Conservation (phyloP, 441 rosid genomes). For the Gossypium laxum region DNA sequence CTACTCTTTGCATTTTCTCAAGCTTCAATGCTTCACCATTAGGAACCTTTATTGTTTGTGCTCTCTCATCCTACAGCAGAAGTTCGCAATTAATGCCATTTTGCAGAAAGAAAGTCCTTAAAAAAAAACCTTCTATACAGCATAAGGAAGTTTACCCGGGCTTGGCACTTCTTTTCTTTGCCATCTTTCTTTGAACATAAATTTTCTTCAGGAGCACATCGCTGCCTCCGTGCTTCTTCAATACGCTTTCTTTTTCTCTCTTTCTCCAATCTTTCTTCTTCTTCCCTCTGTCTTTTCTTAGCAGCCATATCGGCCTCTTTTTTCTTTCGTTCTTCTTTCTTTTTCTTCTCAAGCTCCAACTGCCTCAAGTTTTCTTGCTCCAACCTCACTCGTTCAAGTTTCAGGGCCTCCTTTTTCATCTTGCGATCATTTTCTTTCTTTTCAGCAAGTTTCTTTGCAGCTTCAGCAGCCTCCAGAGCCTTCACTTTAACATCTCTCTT, state of each 20-base stretch:
- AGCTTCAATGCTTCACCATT: constrained; percentile 24
- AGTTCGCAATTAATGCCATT: constrained; percentile 13
- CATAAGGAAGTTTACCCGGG: constrained; percentile 30
- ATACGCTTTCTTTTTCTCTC: constrained; percentile 59
- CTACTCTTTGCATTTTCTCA: constrained; percentile 24
- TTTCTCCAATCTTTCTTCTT: constrained; percentile 53
- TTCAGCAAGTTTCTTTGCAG: constrained; percentile 68
- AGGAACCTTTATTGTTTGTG: constrained; percentile 27
- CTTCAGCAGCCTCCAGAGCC: constrained; percentile 85
- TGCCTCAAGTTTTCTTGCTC: constrained; percentile 60
- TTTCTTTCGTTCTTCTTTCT: constrained; percentile 68
- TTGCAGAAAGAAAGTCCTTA: neutral
- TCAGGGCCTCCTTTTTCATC: constrained; percentile 74
- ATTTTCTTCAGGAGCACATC: constrained; percentile 39
- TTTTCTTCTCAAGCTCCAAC: constrained; percentile 55
- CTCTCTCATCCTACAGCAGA: constrained; percentile 30
- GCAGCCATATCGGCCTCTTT: constrained; percentile 62
- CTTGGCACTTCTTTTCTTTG: constrained; percentile 35
- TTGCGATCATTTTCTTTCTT: constrained; percentile 76
- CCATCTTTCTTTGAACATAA: constrained; percentile 33
- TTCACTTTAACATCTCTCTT: constrained; percentile 84
- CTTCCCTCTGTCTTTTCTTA: constrained; percentile 69
- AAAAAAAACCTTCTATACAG: neutral
- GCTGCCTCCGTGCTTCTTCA: constrained; percentile 51
- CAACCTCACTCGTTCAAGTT: constrained; percentile 59